Percentiles rank a stretch among this genome's conserved stretches.
Conservation (phyloP, 2,329 filamentous ascomycete species). For the Monilinia fructicola region DNA sequence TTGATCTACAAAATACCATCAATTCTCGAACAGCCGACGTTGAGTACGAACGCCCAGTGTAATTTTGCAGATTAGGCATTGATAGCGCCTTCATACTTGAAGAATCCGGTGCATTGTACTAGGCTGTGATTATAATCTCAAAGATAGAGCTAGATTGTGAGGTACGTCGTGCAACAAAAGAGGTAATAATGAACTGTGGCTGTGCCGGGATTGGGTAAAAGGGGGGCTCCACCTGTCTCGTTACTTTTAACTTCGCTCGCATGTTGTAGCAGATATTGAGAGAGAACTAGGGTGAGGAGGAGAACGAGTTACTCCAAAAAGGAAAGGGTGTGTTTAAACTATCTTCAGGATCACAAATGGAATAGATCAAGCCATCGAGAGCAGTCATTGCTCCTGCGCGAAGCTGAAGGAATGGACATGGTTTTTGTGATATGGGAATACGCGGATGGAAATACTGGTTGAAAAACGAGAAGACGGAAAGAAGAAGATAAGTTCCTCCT, state of each 20-base stretch:
- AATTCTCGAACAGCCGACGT: neutral
- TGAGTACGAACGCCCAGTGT: constrained; percentile 1
- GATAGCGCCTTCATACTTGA: neutral
- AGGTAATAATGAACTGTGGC: too few relatives aligned
- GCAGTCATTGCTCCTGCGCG: neutral
- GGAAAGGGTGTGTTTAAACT: constrained; percentile 1
- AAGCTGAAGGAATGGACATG: neutral
- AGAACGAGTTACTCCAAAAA: neutral
- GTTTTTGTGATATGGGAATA: neutral
- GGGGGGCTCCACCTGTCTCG: neutral
- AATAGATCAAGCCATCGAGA: neutral
- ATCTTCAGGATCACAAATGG: constrained; percentile 13
- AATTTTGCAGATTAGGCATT: constrained; percentile 19
- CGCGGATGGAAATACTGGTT: neutral
- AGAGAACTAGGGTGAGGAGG: too few relatives aligned
- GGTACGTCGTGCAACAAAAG: too few relatives aligned
- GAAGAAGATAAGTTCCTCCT: neutral
- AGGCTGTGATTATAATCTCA: neutral
- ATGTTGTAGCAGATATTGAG: too few relatives aligned
- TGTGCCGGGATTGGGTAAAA: neutral
- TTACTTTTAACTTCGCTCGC: neutral
- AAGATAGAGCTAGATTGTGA: neutral
- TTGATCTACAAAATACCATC: constrained; percentile 15
- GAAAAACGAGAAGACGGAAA: neutral
- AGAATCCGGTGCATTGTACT: neutral